phyloP scores from a whole-genome alignment of 176 grass and related monocot species.

The Oryza coarctata region DNA sequence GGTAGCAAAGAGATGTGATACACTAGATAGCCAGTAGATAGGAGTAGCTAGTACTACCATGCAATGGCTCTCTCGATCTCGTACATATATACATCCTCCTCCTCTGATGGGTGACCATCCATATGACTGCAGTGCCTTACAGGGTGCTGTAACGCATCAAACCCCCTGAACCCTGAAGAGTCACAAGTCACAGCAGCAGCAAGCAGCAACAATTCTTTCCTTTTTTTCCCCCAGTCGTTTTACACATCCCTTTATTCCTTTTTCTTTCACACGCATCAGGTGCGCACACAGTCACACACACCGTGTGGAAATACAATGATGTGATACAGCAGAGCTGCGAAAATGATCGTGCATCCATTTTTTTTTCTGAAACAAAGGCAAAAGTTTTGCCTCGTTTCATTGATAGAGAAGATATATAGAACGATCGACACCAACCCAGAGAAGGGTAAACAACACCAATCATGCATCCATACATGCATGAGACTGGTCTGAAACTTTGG shows the following conservation, averaged over 20 bases:
- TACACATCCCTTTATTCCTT: background rate
- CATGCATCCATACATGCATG: no score
- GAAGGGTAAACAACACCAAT: no score
- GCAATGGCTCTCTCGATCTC: background rate
- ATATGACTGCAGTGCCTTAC: slow-evolving; percentile 22
- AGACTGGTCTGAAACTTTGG: no score
- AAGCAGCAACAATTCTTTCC: slow-evolving; percentile 11
- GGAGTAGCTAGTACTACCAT: background rate
- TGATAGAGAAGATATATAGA: no score
- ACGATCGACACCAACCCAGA: no score
- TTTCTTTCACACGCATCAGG: background rate
- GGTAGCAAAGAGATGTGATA: slow-evolving; percentile 43
- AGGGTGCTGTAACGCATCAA: slow-evolving; percentile 18
- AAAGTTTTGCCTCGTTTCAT: no score
- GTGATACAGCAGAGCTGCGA: background rate
- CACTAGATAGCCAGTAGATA: background rate
- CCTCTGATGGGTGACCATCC: slow-evolving; percentile 40
- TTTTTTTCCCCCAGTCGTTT: background rate
- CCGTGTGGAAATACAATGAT: background rate
- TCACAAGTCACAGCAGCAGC: slow-evolving; percentile 40
- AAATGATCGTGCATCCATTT: background rate
- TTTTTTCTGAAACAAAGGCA: no score
- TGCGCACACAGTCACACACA: background rate
- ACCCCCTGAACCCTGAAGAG: slow-evolving; percentile 35
- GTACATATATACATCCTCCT: background rate